A percentile compares a stretch with the other conserved stretches of the same genome.
Conservation (phyloP, 1,284 basidiomycete species). For the Irpex rosettiformis region DNA sequence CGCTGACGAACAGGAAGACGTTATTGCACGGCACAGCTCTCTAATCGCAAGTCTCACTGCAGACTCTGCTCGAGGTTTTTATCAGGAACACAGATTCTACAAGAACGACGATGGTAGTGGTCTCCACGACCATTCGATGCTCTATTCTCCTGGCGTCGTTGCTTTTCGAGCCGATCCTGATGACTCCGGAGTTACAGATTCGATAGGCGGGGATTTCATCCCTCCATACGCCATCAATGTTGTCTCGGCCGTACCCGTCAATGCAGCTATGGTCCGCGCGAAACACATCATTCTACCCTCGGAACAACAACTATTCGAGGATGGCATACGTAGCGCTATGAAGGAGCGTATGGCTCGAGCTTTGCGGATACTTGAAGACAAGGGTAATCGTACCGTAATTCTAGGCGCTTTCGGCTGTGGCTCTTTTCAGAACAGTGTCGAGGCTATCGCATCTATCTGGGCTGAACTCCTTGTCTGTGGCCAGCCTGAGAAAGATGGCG, state of each 20-base stretch:
- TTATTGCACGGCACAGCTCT: constrained; percentile 41
- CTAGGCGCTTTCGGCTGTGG: constrained; percentile 49
- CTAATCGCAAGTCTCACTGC: constrained; percentile 40
- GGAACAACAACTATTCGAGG: constrained; percentile 33
- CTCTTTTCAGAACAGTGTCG: constrained; percentile 39
- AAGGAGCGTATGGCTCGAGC: constrained; percentile 40
- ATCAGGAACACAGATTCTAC: constrained; percentile 37
- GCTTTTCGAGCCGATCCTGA: constrained; percentile 43
- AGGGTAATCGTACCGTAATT: constrained; percentile 40
- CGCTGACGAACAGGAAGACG: constrained; percentile 45
- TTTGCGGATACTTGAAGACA: constrained; percentile 42
- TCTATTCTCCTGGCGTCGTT: constrained; percentile 46
- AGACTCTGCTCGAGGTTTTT: constrained; percentile 39
- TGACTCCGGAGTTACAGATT: constrained; percentile 21
- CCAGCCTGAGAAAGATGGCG: constrained; percentile 19
- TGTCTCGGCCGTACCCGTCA: constrained; percentile 43
- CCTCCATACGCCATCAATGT: constrained; percentile 42
- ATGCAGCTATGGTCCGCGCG: constrained; percentile 38
- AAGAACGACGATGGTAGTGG: constrained; percentile 33
- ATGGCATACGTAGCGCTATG: constrained; percentile 38
- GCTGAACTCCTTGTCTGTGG: constrained; percentile 47
- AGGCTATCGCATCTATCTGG: constrained; percentile 55
- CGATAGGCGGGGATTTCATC: constrained; percentile 32
- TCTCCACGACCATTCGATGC: constrained; percentile 44
- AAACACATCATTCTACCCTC: constrained; percentile 35